Conservation (phyloP, 2,329 filamentous ascomycete species). For the Monosporascus cannonballus region DNA sequence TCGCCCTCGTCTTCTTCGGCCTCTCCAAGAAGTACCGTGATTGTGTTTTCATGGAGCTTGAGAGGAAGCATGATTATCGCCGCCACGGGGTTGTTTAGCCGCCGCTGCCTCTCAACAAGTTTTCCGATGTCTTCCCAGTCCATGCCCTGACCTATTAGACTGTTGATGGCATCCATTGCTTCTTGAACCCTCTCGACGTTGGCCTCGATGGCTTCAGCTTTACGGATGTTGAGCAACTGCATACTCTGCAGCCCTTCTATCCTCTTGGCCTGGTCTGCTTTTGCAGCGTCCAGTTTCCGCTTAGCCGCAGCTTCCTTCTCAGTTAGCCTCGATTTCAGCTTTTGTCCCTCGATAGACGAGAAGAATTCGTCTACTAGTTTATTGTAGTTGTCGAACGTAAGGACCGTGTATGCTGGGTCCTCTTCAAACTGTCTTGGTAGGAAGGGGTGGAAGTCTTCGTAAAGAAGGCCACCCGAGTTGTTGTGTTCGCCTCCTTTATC, state of each 20-base stretch:
- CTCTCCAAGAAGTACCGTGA: slow-evolving; percentile 74
- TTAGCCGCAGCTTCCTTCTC: slow-evolving; percentile 79
- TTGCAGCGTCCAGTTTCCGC: slow-evolving; percentile 78
- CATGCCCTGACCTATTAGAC: slow-evolving; percentile 88
- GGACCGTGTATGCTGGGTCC: slow-evolving; percentile 57
- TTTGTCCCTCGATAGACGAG: slow-evolving; percentile 91
- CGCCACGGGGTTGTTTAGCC: slow-evolving; percentile 75
- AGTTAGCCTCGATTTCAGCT: slow-evolving; percentile 73
- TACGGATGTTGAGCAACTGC: slow-evolving; percentile 77
- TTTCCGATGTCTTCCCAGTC: slow-evolving; percentile 92
- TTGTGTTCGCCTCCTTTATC: slow-evolving; percentile 29
- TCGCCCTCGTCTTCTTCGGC: slow-evolving; percentile 58
- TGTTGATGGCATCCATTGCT: slow-evolving; percentile 86
- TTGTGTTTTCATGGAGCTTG: slow-evolving; percentile 82
- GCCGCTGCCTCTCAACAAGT: slow-evolving; percentile 82
- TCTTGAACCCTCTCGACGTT: slow-evolving; percentile 90
- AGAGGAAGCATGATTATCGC: slow-evolving; percentile 80
- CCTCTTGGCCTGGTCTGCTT: slow-evolving; percentile 75
- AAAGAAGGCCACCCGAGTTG: slow-evolving; percentile 54
- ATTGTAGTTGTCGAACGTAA: slow-evolving; percentile 83
- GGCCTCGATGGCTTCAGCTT: slow-evolving; percentile 83
- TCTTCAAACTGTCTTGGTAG: slow-evolving; percentile 71
- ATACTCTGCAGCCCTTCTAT: slow-evolving; percentile 77
- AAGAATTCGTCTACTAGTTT: slow-evolving; percentile 95
- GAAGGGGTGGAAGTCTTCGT: slow-evolving; percentile 95